Evolutionary conservation across 2,329 filamentous ascomycete species (phyloP).

Genomic region (Mariannaea sp.): DNA sequence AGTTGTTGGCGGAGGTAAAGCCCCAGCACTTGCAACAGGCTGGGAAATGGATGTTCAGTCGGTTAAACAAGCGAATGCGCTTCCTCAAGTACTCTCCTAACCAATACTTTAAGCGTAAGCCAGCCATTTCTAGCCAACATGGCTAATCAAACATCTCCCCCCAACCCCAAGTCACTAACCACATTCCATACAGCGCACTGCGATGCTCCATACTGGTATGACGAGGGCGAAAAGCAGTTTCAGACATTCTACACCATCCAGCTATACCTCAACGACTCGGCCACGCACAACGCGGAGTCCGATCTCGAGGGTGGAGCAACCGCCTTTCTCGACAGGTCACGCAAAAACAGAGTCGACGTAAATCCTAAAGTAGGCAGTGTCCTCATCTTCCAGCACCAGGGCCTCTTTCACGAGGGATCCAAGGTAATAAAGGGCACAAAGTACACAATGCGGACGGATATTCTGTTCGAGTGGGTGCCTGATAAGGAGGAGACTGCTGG

Average conservation of each 20-base stretch:
- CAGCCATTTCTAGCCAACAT: not conserved
- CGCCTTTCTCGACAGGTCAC: conserved; percentile 54
- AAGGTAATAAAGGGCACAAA: conserved; percentile 57
- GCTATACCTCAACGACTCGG: conserved; percentile 49
- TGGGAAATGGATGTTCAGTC: conserved; percentile 48
- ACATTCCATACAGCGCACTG: conserved; percentile 63
- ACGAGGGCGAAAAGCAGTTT: conserved; percentile 50
- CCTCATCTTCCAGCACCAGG: conserved; percentile 62
- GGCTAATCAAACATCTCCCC: not conserved
- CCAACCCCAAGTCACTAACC: conserved; percentile 3
- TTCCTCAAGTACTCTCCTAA: conserved; percentile 75
- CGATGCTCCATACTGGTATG: conserved; percentile 66
- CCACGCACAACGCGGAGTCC: conserved; percentile 21
- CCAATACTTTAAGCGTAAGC: conserved; percentile 69
- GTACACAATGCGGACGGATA: conserved; percentile 61
- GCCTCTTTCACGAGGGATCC: conserved; percentile 59
- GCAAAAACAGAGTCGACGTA: conserved; percentile 53
- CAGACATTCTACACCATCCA: conserved; percentile 60
- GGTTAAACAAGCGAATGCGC: conserved; percentile 74
- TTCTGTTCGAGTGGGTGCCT: conserved; percentile 52
- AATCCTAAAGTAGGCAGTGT: conserved; percentile 62
- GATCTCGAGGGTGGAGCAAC: conserved; percentile 59
- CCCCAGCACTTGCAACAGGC: conserved; percentile 30
- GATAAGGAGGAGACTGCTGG: conserved; percentile 18
- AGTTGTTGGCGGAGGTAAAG: conserved; percentile 45